Conservation (phyloP, 2,329 filamentous ascomycete species). For the Daldinia sp. region DNA sequence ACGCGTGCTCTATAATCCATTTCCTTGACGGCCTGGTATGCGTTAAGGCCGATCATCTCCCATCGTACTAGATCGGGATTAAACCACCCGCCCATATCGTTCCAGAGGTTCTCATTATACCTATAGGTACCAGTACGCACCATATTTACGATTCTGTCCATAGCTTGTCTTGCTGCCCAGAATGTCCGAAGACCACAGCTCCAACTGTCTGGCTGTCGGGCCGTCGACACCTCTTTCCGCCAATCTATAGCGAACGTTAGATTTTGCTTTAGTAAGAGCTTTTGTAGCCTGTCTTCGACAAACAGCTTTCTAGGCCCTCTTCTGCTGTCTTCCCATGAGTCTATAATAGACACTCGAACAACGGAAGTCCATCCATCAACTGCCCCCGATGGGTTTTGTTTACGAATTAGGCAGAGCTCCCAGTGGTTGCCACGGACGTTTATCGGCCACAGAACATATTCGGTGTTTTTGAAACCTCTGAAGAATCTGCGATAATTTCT, state of each 20-base stretch:
- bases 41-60: constrained; percentile 42
- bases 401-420: constrained; percentile 36
- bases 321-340: constrained; percentile 2
- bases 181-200: constrained; percentile 39
- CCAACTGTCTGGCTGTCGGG: constrained; percentile 26
- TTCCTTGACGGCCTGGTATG: constrained; percentile 19
- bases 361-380: constrained; percentile 18
- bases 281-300: not conserved
- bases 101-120: constrained; percentile 33
- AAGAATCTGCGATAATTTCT: not conserved
- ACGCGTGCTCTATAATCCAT: constrained; percentile 39
- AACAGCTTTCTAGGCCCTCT: not conserved
- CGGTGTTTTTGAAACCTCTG: constrained; percentile 7
- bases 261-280: not conserved
- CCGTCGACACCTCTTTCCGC: constrained; percentile 21
- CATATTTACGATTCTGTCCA: constrained; percentile 33
- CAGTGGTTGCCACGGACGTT: constrained; percentile 33
- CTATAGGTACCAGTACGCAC: not conserved
- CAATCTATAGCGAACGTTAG: constrained; percentile 13
- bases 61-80: constrained; percentile 36
- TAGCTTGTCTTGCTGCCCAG: constrained; percentile 37
- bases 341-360: constrained; percentile 30
- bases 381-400: not conserved
- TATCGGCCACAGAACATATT: constrained; percentile 38
- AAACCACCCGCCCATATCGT: constrained; percentile 34